phyloP scores from a whole-genome alignment of 345 rosid species.

The Eucalyptus fibrosa region DNA sequence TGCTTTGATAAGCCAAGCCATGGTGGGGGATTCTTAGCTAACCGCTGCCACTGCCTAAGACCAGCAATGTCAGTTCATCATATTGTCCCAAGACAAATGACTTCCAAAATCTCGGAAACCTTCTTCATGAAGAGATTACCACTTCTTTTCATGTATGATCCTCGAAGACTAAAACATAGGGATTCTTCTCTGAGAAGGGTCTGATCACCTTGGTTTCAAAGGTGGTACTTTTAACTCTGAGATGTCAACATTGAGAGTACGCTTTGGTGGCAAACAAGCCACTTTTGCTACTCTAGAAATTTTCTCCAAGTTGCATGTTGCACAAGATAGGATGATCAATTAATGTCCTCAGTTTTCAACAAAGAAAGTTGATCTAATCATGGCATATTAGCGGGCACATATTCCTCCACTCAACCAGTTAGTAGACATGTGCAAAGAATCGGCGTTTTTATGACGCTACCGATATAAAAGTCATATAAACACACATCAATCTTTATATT shows the following conservation, averaged over 20 bases:
- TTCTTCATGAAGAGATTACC: background rate
- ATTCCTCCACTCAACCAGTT: background rate
- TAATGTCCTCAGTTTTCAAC: background rate
- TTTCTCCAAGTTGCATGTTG: background rate
- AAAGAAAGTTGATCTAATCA: background rate
- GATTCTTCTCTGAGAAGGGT: background rate
- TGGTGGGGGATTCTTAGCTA: background rate
- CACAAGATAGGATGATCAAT: background rate
- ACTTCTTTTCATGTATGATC: background rate
- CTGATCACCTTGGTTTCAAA: background rate
- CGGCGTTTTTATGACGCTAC: background rate
- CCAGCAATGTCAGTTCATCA: background rate
- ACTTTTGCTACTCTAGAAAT: background rate
- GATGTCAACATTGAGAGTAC: background rate
- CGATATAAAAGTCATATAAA: background rate
- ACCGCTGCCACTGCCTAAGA: background rate
- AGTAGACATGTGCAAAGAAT: background rate
- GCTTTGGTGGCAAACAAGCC: background rate
- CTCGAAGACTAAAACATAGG: background rate
- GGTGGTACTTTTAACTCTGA: background rate
- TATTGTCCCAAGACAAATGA: background rate
- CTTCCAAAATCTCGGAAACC: background rate
- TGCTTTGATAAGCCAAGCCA: background rate
- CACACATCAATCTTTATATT: background rate
- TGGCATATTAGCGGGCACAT: background rate